Percentiles rank a stretch among this genome's conserved stretches.
Conservation (phyloP, 305 asterid genomes). For the Plantago lanceolata region DNA sequence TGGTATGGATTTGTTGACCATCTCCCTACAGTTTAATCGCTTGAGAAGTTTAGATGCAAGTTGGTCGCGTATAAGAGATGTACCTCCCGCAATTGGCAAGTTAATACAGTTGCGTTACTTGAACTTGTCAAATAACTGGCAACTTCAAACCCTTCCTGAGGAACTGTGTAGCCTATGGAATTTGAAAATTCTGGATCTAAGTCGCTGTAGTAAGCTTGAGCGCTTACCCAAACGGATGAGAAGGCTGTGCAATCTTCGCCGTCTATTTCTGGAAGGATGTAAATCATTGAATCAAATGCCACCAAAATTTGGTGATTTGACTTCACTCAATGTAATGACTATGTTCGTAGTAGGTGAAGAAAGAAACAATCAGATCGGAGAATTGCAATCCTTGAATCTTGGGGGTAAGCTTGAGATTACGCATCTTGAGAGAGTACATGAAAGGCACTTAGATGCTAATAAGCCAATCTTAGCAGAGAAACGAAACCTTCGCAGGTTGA, state of each 20-base stretch:
- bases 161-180: constrained; percentile 10
- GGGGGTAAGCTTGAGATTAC: constrained; percentile 2
- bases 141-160: constrained; percentile 2
- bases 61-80: not conserved
- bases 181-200: constrained; percentile 14
- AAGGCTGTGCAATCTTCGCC: constrained; percentile 6
- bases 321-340: constrained; percentile 3
- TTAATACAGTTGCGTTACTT: not conserved
- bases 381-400: constrained; percentile 7
- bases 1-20: constrained; percentile 1
- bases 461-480: constrained; percentile 2
- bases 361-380: not conserved
- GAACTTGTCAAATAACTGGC: not conserved
- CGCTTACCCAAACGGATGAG: constrained; percentile 8
- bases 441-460: not conserved
- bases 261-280: constrained; percentile 6
- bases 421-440: constrained; percentile 6
- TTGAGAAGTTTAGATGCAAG: constrained; percentile 15
- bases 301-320: constrained; percentile 9
- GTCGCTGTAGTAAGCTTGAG: not conserved
- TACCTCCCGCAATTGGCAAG: constrained; percentile 6
- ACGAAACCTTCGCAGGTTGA: not conserved
- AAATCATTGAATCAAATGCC: constrained; percentile 4
- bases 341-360: constrained; percentile 7
- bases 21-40: not conserved